A percentile compares a stretch with the other conserved stretches of the same genome.
phyloP scores from a whole-genome alignment of 495 filamentous ascomycete genomes.

The Pyronema omphalodes region DNA sequence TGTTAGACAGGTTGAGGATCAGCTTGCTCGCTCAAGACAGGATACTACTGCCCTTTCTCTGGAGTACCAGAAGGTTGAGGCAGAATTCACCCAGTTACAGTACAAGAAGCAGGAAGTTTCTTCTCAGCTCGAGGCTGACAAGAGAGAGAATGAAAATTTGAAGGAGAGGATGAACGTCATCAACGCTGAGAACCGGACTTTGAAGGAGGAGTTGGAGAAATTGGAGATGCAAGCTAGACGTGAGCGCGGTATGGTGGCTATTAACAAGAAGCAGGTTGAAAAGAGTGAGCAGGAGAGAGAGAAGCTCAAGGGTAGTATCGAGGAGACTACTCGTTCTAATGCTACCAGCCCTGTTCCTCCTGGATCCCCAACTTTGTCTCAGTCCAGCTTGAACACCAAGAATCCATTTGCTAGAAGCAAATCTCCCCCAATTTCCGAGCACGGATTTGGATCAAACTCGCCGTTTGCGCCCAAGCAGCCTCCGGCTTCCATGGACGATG shows the following conservation, averaged over 20 bases:
- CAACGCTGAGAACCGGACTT: conserved; percentile 60
- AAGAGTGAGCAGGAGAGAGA: conserved; percentile 77
- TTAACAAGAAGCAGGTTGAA: conserved; percentile 91
- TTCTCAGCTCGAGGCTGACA: conserved; percentile 61
- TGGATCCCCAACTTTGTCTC: conserved; percentile 19
- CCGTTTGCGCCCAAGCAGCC: conserved; percentile 30
- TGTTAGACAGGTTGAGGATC: conserved; percentile 68
- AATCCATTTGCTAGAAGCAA: conserved; percentile 21
- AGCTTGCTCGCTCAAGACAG: conserved; percentile 50
- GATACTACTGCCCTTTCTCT: conserved; percentile 68
- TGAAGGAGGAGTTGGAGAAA: conserved; percentile 82
- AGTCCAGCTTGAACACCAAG: conserved; percentile 11
- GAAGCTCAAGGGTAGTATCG: conserved; percentile 60
- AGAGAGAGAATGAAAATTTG: conserved; percentile 66
- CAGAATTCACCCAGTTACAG: conserved; percentile 63
- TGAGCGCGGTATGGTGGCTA: conserved; percentile 86
- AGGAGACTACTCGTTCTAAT: conserved; percentile 32
- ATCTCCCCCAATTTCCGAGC: conserved; percentile 34
- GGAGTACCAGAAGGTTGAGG: conserved; percentile 67
- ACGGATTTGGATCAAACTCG: conserved; percentile 54
- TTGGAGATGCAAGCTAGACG: conserved; percentile 73
- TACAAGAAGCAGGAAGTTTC: conserved; percentile 61
- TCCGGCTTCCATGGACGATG: conserved; percentile 58
- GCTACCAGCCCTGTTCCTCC: conserved; percentile 27
- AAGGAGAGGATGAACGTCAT: conserved; percentile 72